A percentile compares a stretch with the other conserved stretches of the same genome.
phyloP scores from a whole-genome alignment of 2,329 filamentous ascomycete genomes.

The Hymenoscyphus scutula region DNA sequence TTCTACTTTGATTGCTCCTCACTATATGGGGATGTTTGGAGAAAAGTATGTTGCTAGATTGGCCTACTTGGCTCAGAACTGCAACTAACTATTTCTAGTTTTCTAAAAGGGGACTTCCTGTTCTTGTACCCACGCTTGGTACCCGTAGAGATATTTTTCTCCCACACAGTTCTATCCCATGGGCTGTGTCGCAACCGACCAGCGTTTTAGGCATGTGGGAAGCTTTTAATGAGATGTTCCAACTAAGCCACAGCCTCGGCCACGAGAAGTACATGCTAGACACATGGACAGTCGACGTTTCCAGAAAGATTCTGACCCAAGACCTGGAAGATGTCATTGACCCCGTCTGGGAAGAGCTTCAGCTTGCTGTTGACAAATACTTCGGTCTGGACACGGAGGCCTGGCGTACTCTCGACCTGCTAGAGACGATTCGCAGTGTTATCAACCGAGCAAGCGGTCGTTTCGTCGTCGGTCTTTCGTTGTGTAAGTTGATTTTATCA shows the following conservation, averaged over 20 bases:
- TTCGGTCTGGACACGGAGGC: conserved; percentile 23
- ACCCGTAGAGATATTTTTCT: conserved; percentile 41
- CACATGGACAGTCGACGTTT: conserved; percentile 35
- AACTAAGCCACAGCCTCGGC: conserved; percentile 39
- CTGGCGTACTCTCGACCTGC: conserved; percentile 27
- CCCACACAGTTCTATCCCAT: conserved; percentile 39
- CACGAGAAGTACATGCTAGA: conserved; percentile 35
- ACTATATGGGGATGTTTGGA: neutral
- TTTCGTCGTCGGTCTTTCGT: conserved; percentile 29
- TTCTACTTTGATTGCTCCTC: neutral
- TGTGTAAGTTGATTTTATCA: conserved; percentile 22
- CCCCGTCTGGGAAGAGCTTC: conserved; percentile 20
- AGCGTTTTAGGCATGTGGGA: conserved; percentile 33
- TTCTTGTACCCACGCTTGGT: conserved; percentile 41
- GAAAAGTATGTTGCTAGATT: neutral
- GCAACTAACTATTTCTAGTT: conserved; percentile 34
- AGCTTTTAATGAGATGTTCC: conserved; percentile 40
- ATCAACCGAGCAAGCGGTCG: conserved; percentile 28
- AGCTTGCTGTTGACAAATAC: conserved; percentile 20
- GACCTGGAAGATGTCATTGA: conserved; percentile 20
- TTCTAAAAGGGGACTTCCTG: conserved; percentile 41
- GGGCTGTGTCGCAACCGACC: conserved; percentile 41
- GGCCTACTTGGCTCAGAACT: neutral
- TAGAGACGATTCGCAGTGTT: conserved; percentile 23
- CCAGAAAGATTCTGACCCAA: conserved; percentile 21